Percentiles rank a stretch among this genome's conserved stretches.
These are phyloP conservation scores for Eucalyptus erythrocorys DNA, from an alignment of 345 rosid genomes.

Conservation along the genomic window DNA sequence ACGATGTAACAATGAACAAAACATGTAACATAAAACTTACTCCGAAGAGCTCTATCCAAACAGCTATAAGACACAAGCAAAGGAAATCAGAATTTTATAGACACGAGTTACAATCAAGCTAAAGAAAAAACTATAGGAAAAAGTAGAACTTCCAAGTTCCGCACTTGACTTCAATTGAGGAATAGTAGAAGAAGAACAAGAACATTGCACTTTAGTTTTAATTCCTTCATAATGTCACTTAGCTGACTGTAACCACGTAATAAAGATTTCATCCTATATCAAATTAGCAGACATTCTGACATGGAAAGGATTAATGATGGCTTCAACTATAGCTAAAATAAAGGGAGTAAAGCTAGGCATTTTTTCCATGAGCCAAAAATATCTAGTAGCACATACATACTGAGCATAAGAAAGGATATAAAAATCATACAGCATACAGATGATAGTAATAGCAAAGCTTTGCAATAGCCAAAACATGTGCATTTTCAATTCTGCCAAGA, in stretches of 20 bases:
- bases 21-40: constrained; percentile 26
- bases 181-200: background rate
- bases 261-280: background rate
- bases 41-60: constrained; percentile 53
- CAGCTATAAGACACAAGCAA: constrained; percentile 39
- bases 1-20: background rate
- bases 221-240: background rate
- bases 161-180: background rate
- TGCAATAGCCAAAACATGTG: background rate
- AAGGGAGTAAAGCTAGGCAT: background rate
- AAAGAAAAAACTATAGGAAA: background rate
- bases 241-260: background rate
- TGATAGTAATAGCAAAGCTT: background rate
- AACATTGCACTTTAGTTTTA: background rate
- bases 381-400: background rate
- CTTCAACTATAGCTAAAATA: background rate
- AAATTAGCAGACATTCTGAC: background rate
- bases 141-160: background rate
- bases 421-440: background rate
- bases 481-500: background rate
- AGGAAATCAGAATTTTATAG: background rate
- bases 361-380: background rate
- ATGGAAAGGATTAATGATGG: background rate
- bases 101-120: background rate
- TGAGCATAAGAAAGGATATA: background rate